A percentile compares a stretch with the other conserved stretches of the same genome.
Evolutionary conservation across 208 protist species (phyloP).

Genomic region (Dictyostelium gargantuum): DNA sequence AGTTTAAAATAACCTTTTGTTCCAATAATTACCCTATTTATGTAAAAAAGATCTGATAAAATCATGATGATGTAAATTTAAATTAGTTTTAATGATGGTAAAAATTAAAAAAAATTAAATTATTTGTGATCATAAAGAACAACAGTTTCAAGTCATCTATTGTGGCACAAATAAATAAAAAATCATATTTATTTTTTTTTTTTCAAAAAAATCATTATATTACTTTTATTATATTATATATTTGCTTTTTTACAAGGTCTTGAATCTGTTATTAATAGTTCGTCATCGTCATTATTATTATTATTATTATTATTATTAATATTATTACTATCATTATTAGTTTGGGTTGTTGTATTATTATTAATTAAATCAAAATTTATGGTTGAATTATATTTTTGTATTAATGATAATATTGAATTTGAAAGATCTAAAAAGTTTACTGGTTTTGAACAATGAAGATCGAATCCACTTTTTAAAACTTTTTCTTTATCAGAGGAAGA

Average conservation of each 20-base stretch:
- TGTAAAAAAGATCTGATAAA: too few species aligned
- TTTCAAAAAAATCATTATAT: too few species aligned
- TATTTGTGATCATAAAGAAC: too few species aligned
- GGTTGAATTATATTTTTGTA: not conserved
- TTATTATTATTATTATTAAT: not conserved
- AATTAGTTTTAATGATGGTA: too few species aligned
- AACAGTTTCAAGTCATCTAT: too few species aligned
- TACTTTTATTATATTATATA: too few species aligned
- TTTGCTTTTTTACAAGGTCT: not conserved
- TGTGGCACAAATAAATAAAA: too few species aligned
- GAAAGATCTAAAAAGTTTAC: slow-evolving; percentile 26
- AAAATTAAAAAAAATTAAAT: too few species aligned
- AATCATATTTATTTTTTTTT: too few species aligned
- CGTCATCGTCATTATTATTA: not conserved
- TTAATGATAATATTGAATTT: slow-evolving; percentile 24
- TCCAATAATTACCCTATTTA: too few species aligned
- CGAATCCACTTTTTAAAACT: not conserved
- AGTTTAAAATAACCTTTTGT: too few species aligned
- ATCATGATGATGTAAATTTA: too few species aligned
- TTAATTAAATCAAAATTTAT: not conserved
- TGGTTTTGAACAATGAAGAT: slow-evolving; percentile 20
- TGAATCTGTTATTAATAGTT: not conserved
- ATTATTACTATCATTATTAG: not conserved
- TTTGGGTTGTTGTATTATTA: not conserved
- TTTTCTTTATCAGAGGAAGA: not conserved